These are phyloP conservation scores for Starmerella etchellsii DNA, from an alignment of 805 yeast species.

Conservation along the genomic window DNA sequence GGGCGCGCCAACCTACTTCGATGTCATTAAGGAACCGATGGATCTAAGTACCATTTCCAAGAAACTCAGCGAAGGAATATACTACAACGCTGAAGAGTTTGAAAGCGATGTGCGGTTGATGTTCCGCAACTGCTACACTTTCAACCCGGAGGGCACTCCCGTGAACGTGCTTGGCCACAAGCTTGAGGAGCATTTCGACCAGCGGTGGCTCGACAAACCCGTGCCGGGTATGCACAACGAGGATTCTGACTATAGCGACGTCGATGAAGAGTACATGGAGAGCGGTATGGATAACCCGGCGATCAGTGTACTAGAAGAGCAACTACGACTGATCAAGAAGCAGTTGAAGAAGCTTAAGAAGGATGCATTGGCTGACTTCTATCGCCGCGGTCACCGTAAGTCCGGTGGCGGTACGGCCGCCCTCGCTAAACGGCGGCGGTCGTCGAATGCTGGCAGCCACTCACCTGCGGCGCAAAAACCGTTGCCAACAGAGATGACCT, in stretches of 20 bases:
- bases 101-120: slow-evolving; percentile 71
- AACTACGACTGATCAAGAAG: slow-evolving; percentile 68
- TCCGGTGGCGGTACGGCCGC: slow-evolving; percentile 2
- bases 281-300: slow-evolving; percentile 72
- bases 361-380: slow-evolving; percentile 20
- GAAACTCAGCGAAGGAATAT: slow-evolving; percentile 73
- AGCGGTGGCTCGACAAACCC: slow-evolving; percentile 81
- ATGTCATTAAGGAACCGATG: slow-evolving; percentile 85
- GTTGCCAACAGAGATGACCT: slow-evolving; percentile 43
- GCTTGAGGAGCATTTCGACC: slow-evolving; percentile 72
- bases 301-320: slow-evolving; percentile 76
- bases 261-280: slow-evolving; percentile 34
- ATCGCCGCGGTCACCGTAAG: slow-evolving; percentile 15
- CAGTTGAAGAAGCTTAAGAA: slow-evolving; percentile 69
- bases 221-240: slow-evolving; percentile 43
- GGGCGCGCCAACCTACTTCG: slow-evolving; percentile 80
- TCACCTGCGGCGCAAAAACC: background rate
- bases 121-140: slow-evolving; percentile 76
- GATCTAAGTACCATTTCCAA: slow-evolving; percentile 75
- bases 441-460: background rate
- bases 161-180: slow-evolving; percentile 93
- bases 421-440: slow-evolving; percentile 6
- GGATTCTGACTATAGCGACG: slow-evolving; percentile 33
- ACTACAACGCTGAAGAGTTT: slow-evolving; percentile 79
- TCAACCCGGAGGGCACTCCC: slow-evolving; percentile 95